Evolutionary conservation across 768 basidiomycete species (phyloP).

Genomic region (Agrocybe praecox): DNA sequence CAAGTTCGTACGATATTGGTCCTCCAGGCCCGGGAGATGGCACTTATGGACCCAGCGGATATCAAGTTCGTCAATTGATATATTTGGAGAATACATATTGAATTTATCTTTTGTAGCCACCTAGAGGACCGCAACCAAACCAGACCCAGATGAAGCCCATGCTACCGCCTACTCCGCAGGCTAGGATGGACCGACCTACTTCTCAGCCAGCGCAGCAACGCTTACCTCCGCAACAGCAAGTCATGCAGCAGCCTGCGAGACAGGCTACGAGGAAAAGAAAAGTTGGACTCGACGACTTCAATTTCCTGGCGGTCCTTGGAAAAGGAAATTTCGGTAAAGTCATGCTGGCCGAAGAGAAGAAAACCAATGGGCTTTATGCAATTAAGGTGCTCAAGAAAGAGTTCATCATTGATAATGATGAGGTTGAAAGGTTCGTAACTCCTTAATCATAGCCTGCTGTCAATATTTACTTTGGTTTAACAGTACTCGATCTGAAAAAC

Average conservation of each 20-base stretch:
- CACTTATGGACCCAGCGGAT: slow-evolving; percentile 38
- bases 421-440: slow-evolving; percentile 87
- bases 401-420: slow-evolving; percentile 99
- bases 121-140: slow-evolving; percentile 21
- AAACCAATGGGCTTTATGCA: slow-evolving; percentile 84
- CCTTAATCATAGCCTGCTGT: not conserved
- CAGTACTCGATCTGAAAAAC: slow-evolving; percentile 98
- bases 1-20: slow-evolving; percentile 25
- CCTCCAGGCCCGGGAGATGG: slow-evolving; percentile 27
- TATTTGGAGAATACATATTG: no score
- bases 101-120: slow-evolving; percentile 2
- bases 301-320: slow-evolving; percentile 96
- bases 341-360: slow-evolving; percentile 99
- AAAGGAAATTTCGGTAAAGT: slow-evolving; percentile 99
- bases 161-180: slow-evolving; percentile 26
- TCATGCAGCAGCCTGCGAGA: slow-evolving; percentile 39
- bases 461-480: not conserved
- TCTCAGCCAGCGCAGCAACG: slow-evolving; percentile 30
- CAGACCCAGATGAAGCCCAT: slow-evolving; percentile 24
- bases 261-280: slow-evolving; percentile 67
- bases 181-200: slow-evolving; percentile 32
- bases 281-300: slow-evolving; percentile 97
- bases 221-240: slow-evolving; percentile 28
- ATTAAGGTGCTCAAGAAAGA: slow-evolving; percentile 99
- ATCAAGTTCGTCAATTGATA: slow-evolving; percentile 24